phyloP scores from a whole-genome alignment of 1,139 yeast genomes.

The Hanseniaspora sp. region DNA sequence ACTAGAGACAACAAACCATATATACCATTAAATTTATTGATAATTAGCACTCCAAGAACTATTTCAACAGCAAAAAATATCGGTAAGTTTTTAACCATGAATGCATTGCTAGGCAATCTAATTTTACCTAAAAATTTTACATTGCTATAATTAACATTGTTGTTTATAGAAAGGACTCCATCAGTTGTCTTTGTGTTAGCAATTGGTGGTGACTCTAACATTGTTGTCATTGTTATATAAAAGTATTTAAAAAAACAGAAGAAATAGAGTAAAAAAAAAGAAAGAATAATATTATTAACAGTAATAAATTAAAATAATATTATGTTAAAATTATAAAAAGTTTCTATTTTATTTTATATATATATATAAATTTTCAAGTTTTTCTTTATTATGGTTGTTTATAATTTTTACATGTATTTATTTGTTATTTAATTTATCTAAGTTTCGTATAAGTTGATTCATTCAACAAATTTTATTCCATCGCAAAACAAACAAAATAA shows the following conservation, averaged over 20 bases:
- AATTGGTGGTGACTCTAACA: neutral
- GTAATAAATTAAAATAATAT: too few species aligned
- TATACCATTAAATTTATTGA: conserved; percentile 81
- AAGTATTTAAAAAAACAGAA: neutral
- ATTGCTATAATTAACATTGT: neutral
- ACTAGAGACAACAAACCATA: conserved; percentile 78
- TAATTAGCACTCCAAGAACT: conserved; percentile 62
- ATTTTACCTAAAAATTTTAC: conserved; percentile 13
- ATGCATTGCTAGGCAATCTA: conserved; percentile 22
- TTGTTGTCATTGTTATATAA: neutral
- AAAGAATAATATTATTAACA: too few species aligned
- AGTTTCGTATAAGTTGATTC: too few species aligned
- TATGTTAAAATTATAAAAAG: too few species aligned
- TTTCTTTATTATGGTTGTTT: neutral
- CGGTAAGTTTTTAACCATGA: conserved; percentile 40
- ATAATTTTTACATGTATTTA: too few species aligned
- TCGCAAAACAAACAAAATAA: too few species aligned
- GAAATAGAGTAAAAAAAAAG: neutral
- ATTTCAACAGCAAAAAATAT: conserved; percentile 80
- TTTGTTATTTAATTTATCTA: neutral
- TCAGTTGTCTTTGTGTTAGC: neutral
- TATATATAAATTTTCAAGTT: too few species aligned
- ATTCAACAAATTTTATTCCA: too few species aligned
- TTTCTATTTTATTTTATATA: too few species aligned
- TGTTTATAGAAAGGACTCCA: neutral